Base-by-base conservation (phyloP, 2,329 filamentous ascomycete genomes). In the Pestalotiopsis sp. region DNA sequence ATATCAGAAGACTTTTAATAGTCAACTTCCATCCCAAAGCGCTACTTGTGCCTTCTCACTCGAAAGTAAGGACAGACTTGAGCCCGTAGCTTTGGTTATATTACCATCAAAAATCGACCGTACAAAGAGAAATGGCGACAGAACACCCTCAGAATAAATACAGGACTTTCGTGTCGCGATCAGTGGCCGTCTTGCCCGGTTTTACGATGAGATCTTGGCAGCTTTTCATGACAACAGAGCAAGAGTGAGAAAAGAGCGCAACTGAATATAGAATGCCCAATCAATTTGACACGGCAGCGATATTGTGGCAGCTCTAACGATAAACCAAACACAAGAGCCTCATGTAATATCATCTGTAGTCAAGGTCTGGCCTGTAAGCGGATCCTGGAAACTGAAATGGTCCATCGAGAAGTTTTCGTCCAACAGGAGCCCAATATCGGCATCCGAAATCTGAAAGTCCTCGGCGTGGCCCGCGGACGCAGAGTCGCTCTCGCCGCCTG, bases 371-470 rank as follows among this genome's bases (percentile, higher is more conserved):
- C 52, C 52, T 13, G 56, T 20, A 1, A 35, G 38, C 24, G 24
- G 52, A 13, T 62, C 30, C 30, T 69, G 22, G 20, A 57, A 69
- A n/a, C 44, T 35, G 24, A 67, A 24, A 17, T 67, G 56, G 10
- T 39, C 66, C 56, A 30, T 35, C 22, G 68, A 5, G 35, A 69
- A 64, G n/a, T 68, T 66, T 48, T 68, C 62, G 5, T 62, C 52
- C 20, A 67, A 38, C 13, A 68, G 35, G 7, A 68, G 38, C 5
- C 65, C 65, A n/a, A 66, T n/a, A n/a, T 67, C 65, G 11, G 55
- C 64, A 62, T 69, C 65, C 3, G 67, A 69, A 11, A 70, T 57
- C 2, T 59, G 64, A 20, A 68, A 44, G n/a, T 68, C 52, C 30
- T 35, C 30, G 9, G 56, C 6, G 4, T 39, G 55, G 10, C 24